Conservation (phyloP, 495 filamentous ascomycete species). For the Parathielavia appendiculata region DNA sequence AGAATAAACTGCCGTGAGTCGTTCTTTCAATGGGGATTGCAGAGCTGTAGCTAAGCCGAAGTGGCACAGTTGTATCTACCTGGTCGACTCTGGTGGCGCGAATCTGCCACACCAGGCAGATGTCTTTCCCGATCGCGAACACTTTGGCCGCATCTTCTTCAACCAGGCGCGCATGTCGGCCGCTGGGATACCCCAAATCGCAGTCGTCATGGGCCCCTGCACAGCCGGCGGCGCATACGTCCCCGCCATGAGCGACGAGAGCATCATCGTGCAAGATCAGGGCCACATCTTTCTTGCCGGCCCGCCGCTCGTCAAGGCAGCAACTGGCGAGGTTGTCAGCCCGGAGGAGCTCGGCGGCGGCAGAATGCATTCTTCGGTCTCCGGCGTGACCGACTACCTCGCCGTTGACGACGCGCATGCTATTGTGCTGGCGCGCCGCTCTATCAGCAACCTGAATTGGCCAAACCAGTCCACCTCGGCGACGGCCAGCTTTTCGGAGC, state of each 20-base stretch:
- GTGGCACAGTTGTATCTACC: conserved; percentile 68
- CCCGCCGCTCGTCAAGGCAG: conserved; percentile 91
- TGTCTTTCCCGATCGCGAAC: conserved; percentile 91
- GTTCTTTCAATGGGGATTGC: neutral
- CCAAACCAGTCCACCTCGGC: conserved; percentile 36
- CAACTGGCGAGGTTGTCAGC: conserved; percentile 87
- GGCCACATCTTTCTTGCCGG: conserved; percentile 96
- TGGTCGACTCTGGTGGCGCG: conserved; percentile 93
- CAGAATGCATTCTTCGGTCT: conserved; percentile 82
- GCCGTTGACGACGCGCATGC: conserved; percentile 94
- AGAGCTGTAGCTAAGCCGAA: neutral
- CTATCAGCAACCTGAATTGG: conserved; percentile 85
- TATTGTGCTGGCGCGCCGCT: conserved; percentile 76
- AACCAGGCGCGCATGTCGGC: conserved; percentile 94
- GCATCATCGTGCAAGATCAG: conserved; percentile 90
- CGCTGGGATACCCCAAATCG: conserved; percentile 83
- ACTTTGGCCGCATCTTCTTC: conserved; percentile 97
- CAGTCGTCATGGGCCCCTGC: conserved; percentile 97
- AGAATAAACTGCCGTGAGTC: conserved; percentile 65
- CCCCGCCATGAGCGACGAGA: conserved; percentile 94
- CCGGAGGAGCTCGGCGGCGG: conserved; percentile 94
- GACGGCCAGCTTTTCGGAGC: conserved; percentile 49
- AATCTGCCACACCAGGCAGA: conserved; percentile 95
- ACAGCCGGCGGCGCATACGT: conserved; percentile 96
- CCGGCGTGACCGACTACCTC: conserved; percentile 94